Evolutionary conservation across 2,329 filamentous ascomycete genomes (phyloP).

Genomic region (Alternaria postmessia): DNA sequence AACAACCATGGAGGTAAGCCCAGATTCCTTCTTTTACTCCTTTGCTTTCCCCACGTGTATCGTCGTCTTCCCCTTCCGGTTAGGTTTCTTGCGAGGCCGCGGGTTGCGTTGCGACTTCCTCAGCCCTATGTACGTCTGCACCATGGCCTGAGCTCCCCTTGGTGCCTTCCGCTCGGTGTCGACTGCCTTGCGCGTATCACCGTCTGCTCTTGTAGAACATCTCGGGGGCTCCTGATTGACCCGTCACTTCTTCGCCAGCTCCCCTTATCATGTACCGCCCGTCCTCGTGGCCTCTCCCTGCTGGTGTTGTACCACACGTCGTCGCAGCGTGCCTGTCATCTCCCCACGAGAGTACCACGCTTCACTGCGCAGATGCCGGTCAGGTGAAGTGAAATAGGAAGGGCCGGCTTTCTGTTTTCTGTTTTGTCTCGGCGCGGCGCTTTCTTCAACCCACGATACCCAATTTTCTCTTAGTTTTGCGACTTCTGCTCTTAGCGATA

Average conservation of each 20-base stretch:
- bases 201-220: conserved; percentile 48
- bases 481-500: conserved; percentile 32
- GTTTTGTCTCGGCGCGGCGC: conserved; percentile 15
- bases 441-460: conserved; percentile 17
- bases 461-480: conserved; percentile 17
- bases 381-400: conserved; percentile 31
- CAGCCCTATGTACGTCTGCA: conserved; percentile 36
- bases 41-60: conserved; percentile 20
- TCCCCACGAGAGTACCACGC: conserved; percentile 31
- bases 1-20: conserved; percentile 47
- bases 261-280: conserved; percentile 17
- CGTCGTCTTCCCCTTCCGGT: conserved; percentile 14
- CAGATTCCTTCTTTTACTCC: conserved; percentile 28
- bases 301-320: conserved; percentile 35
- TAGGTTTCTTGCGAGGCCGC: conserved; percentile 11
- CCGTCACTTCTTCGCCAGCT: conserved; percentile 23
- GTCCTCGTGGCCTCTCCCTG: conserved; percentile 25
- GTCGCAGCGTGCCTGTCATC: conserved; percentile 33
- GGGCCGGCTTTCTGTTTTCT: conserved; percentile 18
- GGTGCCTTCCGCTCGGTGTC: conserved; percentile 24
- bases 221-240: conserved; percentile 36
- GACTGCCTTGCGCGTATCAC: conserved; percentile 40
- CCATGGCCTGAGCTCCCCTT: conserved; percentile 41
- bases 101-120: conserved; percentile 23
- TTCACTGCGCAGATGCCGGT: conserved; percentile 40